Evolutionary conservation across 495 filamentous ascomycete genomes (phyloP).

Genomic region (Cenococcum geophilum): DNA sequence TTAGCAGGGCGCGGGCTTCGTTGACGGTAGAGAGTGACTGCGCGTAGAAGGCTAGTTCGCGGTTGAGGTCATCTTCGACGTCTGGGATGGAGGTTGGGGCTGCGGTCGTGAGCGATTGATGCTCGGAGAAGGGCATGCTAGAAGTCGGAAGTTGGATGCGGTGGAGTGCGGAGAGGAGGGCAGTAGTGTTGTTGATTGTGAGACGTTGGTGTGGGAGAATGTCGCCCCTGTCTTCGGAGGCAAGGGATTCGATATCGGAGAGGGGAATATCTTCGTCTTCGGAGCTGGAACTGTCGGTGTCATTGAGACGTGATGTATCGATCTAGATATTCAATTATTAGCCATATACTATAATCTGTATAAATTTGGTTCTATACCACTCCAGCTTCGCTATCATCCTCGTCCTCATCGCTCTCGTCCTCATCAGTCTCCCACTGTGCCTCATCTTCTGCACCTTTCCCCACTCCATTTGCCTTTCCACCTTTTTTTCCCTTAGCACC

Average conservation of each 20-base stretch:
- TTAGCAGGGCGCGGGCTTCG: constrained; percentile 62
- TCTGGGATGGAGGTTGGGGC: constrained; percentile 55
- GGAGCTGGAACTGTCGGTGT: constrained; percentile 27
- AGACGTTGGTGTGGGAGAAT: constrained; percentile 83
- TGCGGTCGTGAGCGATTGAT: constrained; percentile 53
- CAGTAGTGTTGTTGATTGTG: constrained; percentile 93
- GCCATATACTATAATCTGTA: constrained; percentile 33
- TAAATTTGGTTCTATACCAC: constrained; percentile 26
- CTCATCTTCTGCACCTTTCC: constrained; percentile 8
- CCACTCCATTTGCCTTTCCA: constrained; percentile 14
- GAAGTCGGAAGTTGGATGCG: constrained; percentile 64
- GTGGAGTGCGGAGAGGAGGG: constrained; percentile 46
- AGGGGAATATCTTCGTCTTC: constrained; percentile 68
- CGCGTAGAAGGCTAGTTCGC: constrained; percentile 90
- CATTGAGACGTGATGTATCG: constrained; percentile 29
- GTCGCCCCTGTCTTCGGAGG: constrained; percentile 76
- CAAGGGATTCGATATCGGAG: constrained; percentile 71
- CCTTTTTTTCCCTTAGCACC: constrained; percentile 25
- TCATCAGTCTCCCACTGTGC: constrained; percentile 32
- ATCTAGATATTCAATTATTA: constrained; percentile 35
- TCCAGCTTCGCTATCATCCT: constrained; percentile 20
- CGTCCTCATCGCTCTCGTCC: constrained; percentile 29
- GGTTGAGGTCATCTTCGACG: constrained; percentile 78
- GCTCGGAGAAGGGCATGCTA: constrained; percentile 57
- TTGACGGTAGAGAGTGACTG: constrained; percentile 76